These are phyloP conservation scores for Aquilaria sinensis DNA, from an alignment of 345 rosid species.

Conservation along the genomic window DNA sequence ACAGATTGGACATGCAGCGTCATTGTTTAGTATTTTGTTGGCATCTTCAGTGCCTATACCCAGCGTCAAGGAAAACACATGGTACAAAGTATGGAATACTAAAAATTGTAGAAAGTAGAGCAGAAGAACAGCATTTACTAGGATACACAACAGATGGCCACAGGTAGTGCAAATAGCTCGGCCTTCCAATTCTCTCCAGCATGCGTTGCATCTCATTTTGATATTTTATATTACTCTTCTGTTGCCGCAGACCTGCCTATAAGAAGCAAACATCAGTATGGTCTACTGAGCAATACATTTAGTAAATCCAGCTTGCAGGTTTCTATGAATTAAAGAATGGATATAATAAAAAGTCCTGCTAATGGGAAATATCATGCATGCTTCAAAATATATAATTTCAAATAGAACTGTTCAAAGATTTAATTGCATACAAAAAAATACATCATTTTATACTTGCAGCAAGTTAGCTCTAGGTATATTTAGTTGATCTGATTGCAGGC, in stretches of 20 bases:
- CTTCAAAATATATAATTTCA: no score
- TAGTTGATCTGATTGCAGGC: no score
- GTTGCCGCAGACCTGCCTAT: slow-evolving; percentile 12
- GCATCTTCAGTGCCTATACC: slow-evolving; percentile 89
- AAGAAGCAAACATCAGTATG: slow-evolving; percentile 6
- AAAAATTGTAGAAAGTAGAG: neutral
- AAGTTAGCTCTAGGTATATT: no score
- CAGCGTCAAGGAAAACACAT: slow-evolving; percentile 28
- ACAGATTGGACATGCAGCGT: slow-evolving; percentile 90
- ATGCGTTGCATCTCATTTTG: slow-evolving; percentile 92
- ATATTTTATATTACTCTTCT: slow-evolving; percentile 19
- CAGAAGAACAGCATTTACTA: slow-evolving; percentile 7
- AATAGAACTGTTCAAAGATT: no score
- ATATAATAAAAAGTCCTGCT: no score
- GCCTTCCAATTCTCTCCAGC: slow-evolving; percentile 96
- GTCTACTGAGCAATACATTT: no score
- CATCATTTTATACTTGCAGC: no score
- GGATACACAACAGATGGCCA: slow-evolving; percentile 90
- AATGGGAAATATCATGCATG: no score
- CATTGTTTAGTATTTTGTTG: slow-evolving; percentile 74
- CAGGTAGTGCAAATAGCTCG: slow-evolving; percentile 86
- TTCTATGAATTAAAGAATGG: no score
- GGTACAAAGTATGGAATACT: neutral
- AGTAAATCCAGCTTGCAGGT: no score
- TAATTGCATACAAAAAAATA: no score